phyloP scores from a whole-genome alignment of 768 basidiomycete genomes.

The Podaxis sp. region DNA sequence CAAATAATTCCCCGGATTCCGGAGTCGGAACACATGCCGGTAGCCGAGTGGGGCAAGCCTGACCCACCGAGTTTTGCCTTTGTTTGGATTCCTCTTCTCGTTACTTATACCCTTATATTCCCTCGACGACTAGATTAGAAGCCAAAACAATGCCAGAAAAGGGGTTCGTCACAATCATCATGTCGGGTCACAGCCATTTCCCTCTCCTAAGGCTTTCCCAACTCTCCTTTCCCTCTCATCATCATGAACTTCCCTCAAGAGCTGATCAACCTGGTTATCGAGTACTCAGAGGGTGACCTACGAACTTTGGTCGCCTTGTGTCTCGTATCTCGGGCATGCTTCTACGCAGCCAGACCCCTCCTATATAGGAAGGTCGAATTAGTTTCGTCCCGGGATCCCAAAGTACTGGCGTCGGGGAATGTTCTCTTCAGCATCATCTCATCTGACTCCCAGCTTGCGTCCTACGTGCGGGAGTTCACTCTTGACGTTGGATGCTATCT shows the following conservation, averaged over 20 bases:
- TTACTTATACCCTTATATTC: background rate
- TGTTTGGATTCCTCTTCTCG: background rate
- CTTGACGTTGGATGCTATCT: background rate
- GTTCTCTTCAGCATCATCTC: background rate
- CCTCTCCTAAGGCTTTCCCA: background rate
- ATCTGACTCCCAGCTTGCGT: background rate
- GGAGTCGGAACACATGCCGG: background rate
- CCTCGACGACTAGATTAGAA: background rate
- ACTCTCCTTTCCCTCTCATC: background rate
- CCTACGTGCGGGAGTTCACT: conserved; percentile 3
- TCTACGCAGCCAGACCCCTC: background rate
- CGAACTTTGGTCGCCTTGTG: background rate
- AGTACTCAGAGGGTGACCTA: conserved; percentile 3
- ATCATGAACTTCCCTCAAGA: conserved; percentile 1
- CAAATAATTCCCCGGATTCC: background rate
- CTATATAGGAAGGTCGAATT: conserved; percentile 1
- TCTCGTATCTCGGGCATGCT: conserved; percentile 8
- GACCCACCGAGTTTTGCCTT: background rate
- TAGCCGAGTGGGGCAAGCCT: background rate
- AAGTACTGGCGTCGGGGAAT: background rate
- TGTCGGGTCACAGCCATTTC: background rate
- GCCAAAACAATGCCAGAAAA: background rate
- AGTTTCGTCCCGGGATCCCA: background rate
- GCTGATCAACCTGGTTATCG: conserved; percentile 2
- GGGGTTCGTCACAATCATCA: background rate